A percentile compares a stretch with the other conserved stretches of the same genome.
phyloP scores from a whole-genome alignment of 164 flowering plant genomes.

The Vitis vinifera region ASM3070453v1 NC_081822.1:4627501-4628000 shows the following conservation, averaged over 20 bases:
- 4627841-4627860: slow-evolving; percentile 52
- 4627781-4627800: slow-evolving; percentile 51
- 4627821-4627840: slow-evolving; percentile 40
- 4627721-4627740: slow-evolving; percentile 58
- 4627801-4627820: slow-evolving; percentile 31
- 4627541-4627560: slow-evolving; percentile 45
- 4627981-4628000: slow-evolving; percentile 41
- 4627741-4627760: slow-evolving; percentile 36
- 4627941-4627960: slow-evolving; percentile 26
- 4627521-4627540: slow-evolving; percentile 38
- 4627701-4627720: slow-evolving; percentile 36
- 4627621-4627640: slow-evolving; percentile 30
- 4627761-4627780: slow-evolving; percentile 46
- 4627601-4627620: slow-evolving; percentile 42
- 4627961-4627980: slow-evolving; percentile 35
- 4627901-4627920: slow-evolving; percentile 39
- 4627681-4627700: slow-evolving; percentile 56
- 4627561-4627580: slow-evolving; percentile 43
- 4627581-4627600: slow-evolving; percentile 36
- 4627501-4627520: slow-evolving; percentile 46
- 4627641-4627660: slow-evolving; percentile 29
- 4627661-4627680: slow-evolving; percentile 29
- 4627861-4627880: slow-evolving; percentile 14
- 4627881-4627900: slow-evolving; percentile 10
- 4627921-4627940: slow-evolving; percentile 22